phyloP scores from a whole-genome alignment of 106 monocot species.

The Apostasia shenzhenica region DNA sequence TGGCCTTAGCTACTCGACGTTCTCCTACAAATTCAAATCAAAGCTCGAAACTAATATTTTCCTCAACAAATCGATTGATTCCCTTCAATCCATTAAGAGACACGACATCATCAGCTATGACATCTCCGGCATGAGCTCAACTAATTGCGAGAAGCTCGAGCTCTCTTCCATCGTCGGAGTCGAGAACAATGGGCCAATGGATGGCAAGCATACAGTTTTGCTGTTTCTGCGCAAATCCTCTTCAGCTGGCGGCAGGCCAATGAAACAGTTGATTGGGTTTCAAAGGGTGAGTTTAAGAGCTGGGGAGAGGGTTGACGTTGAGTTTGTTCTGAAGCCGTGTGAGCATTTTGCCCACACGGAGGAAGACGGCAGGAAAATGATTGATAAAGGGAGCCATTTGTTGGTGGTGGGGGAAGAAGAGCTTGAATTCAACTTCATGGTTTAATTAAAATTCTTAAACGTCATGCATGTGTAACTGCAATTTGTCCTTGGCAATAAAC shows the following conservation, averaged over 20 bases:
- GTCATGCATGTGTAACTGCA: too few species aligned
- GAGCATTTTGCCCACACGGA: conserved; percentile 41
- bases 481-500: too few species aligned
- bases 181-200: conserved; percentile 56
- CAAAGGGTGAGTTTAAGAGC: conserved; percentile 38
- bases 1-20: conserved; percentile 82
- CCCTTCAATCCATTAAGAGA: conserved; percentile 12
- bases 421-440: conserved; percentile 29
- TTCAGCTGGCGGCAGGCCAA: conserved; percentile 15
- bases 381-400: conserved; percentile 64
- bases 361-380: conserved; percentile 45
- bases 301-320: conserved; percentile 31
- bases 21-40: conserved; percentile 46
- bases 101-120: conserved; percentile 12
- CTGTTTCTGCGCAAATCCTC: conserved; percentile 39
- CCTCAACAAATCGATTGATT: conserved; percentile 24
- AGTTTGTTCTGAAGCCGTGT: conserved; percentile 57
- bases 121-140: conserved; percentile 16
- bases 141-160: conserved; percentile 38
- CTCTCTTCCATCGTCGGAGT: conserved; percentile 48
- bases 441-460: background rate
- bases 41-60: conserved; percentile 8
- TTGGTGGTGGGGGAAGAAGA: conserved; percentile 50
- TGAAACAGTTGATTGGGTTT: conserved; percentile 67
- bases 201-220: conserved; percentile 64